A percentile compares a stretch with the other conserved stretches of the same genome.
These are phyloP conservation scores for Corymbia calophylla DNA, from an alignment of 441 rosid genomes.

Conservation along the genomic window DNA sequence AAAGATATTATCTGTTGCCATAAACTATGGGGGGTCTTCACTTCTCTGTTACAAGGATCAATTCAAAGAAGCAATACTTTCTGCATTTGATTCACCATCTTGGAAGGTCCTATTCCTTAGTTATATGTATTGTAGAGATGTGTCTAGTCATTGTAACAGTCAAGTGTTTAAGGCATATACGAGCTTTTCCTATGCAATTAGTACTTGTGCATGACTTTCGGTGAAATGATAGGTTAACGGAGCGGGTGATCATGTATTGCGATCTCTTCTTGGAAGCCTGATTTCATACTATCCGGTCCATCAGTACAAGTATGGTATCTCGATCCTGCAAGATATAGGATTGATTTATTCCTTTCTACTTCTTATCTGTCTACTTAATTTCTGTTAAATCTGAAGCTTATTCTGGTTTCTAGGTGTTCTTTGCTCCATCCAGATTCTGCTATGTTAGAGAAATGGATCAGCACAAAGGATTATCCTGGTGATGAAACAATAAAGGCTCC, in stretches of 20 bases:
- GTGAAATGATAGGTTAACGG: conserved; percentile 68
- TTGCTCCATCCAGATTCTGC: conserved; percentile 76
- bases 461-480: conserved; percentile 71
- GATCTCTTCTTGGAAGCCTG: conserved; percentile 88
- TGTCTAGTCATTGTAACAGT: background rate
- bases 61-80: conserved; percentile 65
- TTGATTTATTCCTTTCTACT: background rate
- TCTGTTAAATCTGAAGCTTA: background rate
- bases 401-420: conserved; percentile 54
- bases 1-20: conserved; percentile 84
- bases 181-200: background rate
- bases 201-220: background rate
- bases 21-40: conserved; percentile 85
- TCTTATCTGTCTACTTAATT: conserved; percentile 1
- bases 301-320: conserved; percentile 75
- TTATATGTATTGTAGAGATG: background rate
- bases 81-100: conserved; percentile 93
- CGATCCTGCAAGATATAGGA: background rate
- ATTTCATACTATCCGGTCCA: conserved; percentile 89
- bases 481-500: conserved; percentile 48
- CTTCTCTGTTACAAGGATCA: conserved; percentile 75
- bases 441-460: conserved; percentile 89
- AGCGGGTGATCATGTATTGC: conserved; percentile 94
- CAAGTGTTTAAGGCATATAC: background rate
- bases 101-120: conserved; percentile 65